Base-by-base conservation (phyloP, 2,329 filamentous ascomycete genomes). In the Colletotrichum siamense region DNA sequence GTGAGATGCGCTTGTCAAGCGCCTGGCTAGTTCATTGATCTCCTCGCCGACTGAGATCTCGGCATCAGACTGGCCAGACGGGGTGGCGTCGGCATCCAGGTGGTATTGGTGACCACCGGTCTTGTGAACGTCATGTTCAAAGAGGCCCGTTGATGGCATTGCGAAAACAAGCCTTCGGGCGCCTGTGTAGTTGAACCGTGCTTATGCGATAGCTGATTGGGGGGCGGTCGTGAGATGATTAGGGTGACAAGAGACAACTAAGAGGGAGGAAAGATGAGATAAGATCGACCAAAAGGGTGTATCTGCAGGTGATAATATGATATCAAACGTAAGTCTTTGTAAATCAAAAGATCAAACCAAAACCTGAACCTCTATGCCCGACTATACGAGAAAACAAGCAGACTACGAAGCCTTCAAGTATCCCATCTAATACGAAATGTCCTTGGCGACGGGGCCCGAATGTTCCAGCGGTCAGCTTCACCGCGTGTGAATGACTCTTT, bases 21-120 rank as follows among this genome's bases (percentile, higher is more conserved):
- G 76, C 5, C 79, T 81, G 22, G 81, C 82, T 6, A 83, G 75
- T n/a, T 83, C 78, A 2, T 80, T 73, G 3, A 83, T 78, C n/a
- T 82, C 77, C 4, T 67, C 73, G 30, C 52, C 24, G 10, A n/a
- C 39, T 5, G 28, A 44, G 4, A 32, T 52, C 3, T 67, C 55
- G 5, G 18, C 30, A 22, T 64, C 73, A 2, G 69, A 68, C 9
- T 65, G 30, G 69, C 26, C 18, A 16, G 24, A 24, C 2, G 5
- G 16, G 26, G 24, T 39, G 10, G 18, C 13, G 22, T 63, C 52
- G 3, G 13, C 30, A 26, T 68, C 36, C 6, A 30, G 18, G 13
- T 24, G 22, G 30, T 24, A n/a, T 10, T 32, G 9, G 18, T 24
- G 39, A 10, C 36, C n/a, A 9, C 26, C 30, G 22, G 10, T 24